phyloP scores from a whole-genome alignment of 164 flowering plant genomes.

The Cinnamomum micranthum region DNA sequence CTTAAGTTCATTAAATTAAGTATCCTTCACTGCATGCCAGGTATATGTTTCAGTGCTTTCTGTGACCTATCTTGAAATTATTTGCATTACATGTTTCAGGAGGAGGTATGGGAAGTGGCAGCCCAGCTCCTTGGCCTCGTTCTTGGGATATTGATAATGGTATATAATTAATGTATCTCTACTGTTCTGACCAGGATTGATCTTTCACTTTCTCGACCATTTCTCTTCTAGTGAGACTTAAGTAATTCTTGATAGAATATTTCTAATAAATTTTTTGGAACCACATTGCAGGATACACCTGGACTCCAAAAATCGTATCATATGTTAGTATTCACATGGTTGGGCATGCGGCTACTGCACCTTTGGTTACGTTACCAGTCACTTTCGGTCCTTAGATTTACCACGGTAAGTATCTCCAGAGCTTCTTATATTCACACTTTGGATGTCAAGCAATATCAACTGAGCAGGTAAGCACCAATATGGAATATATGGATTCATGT shows the following conservation, averaged over 20 bases:
- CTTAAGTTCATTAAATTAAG: neutral
- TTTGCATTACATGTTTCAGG: slow-evolving; percentile 40
- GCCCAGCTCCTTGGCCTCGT: slow-evolving; percentile 91
- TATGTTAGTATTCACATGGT: slow-evolving; percentile 51
- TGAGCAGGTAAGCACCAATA: too few relatives aligned
- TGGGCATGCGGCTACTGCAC: slow-evolving; percentile 68
- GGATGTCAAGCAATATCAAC: neutral
- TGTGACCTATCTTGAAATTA: neutral
- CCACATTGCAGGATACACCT: slow-evolving; percentile 59
- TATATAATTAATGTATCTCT: slow-evolving; percentile 20
- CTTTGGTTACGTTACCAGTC: slow-evolving; percentile 88
- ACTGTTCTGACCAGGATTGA: neutral
- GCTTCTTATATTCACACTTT: neutral
- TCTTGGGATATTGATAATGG: slow-evolving; percentile 73
- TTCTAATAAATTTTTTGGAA: slow-evolving; percentile 4
- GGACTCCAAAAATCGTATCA: slow-evolving; percentile 59
- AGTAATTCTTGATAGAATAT: slow-evolving; percentile 5
- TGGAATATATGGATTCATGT: too few relatives aligned
- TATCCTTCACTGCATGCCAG: neutral
- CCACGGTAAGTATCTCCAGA: slow-evolving; percentile 46
- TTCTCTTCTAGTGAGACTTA: neutral
- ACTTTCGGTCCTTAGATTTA: slow-evolving; percentile 69
- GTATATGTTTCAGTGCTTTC: neutral
- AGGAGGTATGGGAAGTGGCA: slow-evolving; percentile 97
- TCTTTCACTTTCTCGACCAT: neutral